Evolutionary conservation across 2,329 filamentous ascomycete species (phyloP), one percentile per base, ranked within the genome.

Genomic region (Rhynchosporium secalis): DNA sequence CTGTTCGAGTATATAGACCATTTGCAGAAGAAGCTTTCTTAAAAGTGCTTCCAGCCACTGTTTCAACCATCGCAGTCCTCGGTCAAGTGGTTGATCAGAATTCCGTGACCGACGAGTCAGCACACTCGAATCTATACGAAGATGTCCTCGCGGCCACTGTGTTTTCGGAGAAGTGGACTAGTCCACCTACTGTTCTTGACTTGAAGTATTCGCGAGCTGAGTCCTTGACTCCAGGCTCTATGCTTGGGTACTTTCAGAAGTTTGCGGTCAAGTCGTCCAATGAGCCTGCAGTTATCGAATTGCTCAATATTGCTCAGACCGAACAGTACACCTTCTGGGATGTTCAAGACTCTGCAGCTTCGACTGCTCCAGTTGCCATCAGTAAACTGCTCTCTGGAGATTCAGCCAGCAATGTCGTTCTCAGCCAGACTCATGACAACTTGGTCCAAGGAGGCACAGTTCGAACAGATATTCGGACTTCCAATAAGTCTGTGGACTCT

Each of bases 281-380:
- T 29, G 45, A 69, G 41, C 57, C 41, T 10, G 69, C 70, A 29
- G 62, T 41, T 8, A 51, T 72, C 3, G 57, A 75, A 75, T 51
- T 71, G 65, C 63, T 90, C 65, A 89, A 89, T 69, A 83, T 77
- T 58, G 76, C 78, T 55, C 80, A 85, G 68, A 86, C 87, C 26
- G 84, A 91, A 75, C 90, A 98, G 76, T 98, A 95, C 79, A 88
- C 88, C 12, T 97, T 99, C 83, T 98, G 93, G 92, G 91, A 97
- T 69, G 75, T 90, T 46, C 94, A 96, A 72, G 84, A 87, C 75
- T 92, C 92, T 33, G 77, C 80, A 1, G 83, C 88, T 57, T 81
- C 83, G 57, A 80, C 80, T 63, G 87, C 91, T 1, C 88, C 92
- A 10, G 77, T 83, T 28, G 83, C 80, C 43, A 73, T 88, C 33